Conservation (phyloP, 23 red algal species). For the Cyanidiococcus yangmingshanensis region DNA sequence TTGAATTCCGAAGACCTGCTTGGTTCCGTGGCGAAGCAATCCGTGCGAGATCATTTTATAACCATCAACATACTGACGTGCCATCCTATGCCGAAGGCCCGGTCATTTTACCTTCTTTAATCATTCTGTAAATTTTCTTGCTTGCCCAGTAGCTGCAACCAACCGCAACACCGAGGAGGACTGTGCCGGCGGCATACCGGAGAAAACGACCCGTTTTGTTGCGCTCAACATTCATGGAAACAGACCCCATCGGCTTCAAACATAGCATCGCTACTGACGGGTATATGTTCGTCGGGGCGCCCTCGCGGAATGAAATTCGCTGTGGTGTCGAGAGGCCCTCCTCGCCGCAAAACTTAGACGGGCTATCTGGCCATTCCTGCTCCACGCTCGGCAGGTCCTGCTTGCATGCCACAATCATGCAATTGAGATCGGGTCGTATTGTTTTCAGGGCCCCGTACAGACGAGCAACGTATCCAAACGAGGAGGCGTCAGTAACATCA, state of each 20-base stretch:
- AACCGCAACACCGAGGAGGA: background rate
- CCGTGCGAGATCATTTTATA: too few species aligned
- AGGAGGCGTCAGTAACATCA: slow-evolving; percentile 29
- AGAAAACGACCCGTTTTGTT: background rate
- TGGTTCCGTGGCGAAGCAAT: too few species aligned
- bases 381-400: background rate
- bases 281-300: background rate
- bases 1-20: too few species aligned
- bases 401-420: slow-evolving; percentile 41
- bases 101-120: background rate
- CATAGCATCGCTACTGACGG: background rate
- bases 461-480: slow-evolving; percentile 42
- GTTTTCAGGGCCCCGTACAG: slow-evolving; percentile 45
- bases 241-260: background rate
- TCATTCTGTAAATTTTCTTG: background rate
- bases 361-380: slow-evolving; percentile 12
- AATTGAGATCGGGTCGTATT: slow-evolving; percentile 34
- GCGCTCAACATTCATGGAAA: background rate
- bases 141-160: background rate
- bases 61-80: too few species aligned
- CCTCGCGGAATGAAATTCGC: background rate
- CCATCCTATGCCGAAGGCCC: too few species aligned
- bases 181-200: background rate
- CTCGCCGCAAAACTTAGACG: background rate
- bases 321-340: background rate